Evolutionary conservation across 208 protist species (phyloP).

Genomic region (Leishmania lainsoni): DNA sequence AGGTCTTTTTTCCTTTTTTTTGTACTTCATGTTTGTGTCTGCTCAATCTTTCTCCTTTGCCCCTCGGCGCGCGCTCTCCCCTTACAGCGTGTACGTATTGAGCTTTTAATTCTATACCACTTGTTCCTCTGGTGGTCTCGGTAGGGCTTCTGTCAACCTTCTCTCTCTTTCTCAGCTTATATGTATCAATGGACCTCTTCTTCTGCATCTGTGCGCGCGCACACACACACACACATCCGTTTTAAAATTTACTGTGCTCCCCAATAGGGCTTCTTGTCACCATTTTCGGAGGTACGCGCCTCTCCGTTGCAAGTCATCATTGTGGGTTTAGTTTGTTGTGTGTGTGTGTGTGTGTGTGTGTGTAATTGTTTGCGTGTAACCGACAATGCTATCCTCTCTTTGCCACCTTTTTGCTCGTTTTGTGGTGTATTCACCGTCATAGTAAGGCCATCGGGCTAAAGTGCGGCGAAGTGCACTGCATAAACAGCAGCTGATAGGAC

Average conservation of each 20-base stretch:
- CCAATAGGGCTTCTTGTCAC: not conserved
- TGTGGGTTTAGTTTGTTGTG: not conserved
- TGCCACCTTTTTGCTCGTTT: not conserved
- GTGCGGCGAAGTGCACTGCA: not conserved
- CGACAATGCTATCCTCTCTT: not conserved
- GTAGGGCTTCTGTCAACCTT: not conserved
- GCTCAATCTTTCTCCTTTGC: not conserved
- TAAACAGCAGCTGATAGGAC: not conserved
- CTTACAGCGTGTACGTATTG: not conserved
- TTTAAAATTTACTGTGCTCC: not conserved
- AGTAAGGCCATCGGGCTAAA: not conserved
- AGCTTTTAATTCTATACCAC: not conserved
- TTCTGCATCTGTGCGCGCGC: not conserved
- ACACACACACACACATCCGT: not conserved
- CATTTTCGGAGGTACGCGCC: not conserved
- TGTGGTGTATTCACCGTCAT: not conserved
- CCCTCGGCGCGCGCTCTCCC: not conserved
- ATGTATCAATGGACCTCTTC: not conserved
- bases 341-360: too few species aligned
- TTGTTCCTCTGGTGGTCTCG: not conserved
- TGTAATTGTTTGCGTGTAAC: too few species aligned
- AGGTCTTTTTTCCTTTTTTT: not conserved
- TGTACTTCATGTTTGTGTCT: not conserved
- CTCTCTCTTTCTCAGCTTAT: not conserved
- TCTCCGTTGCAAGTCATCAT: not conserved